Evolutionary conservation across 1,284 basidiomycete species (phyloP), one percentile per base, ranked within the genome.

Genomic region (Puccinia novopanici): DNA sequence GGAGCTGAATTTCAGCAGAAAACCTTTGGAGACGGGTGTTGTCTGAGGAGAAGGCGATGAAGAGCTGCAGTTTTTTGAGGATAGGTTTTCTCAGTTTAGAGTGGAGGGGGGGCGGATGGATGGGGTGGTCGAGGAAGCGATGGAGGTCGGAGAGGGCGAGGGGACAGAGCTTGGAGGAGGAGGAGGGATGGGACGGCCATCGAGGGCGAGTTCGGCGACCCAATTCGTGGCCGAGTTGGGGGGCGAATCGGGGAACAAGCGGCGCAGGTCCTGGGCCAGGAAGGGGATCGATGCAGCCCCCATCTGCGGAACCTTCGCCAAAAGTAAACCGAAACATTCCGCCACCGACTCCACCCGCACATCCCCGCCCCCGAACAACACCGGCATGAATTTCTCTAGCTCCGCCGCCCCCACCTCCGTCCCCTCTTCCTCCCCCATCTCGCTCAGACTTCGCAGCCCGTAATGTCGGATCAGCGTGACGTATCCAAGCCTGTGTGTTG

Each of bases 401-500:
- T 55, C 8, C 3, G 9, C 10, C 15, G 40, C n/a, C n/a, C n/a
- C 22, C 12, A 73, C 22, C 24, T 55, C 70, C 5, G 48, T 24
- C 6, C n/a, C 3, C 37, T 73, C 70, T 68, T 68, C 67, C 37
- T 73, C 12, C 24, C 4, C 30, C n/a, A 37, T 34, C 15, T 73
- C 70, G 19, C 2, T 9, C 13, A 73, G 34, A 55, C 17, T 73
- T 9, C 70, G 6, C 3, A 73, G 50, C 12, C 70, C 70, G 40
- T 54, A 73, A 24, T 73, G 24, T 34, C 70, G 70, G 52, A 73
- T 10, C 40, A 73, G 70, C 37, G 54, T 30, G 3, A 73, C 70
- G 54, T 73, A 73, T 54, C 70, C 70, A 40, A 73, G 70, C 52
- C 70, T 73, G 30, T 40, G 27, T n/a, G 9, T 9, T 5, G 12